Base-by-base conservation (phyloP, 2,329 filamentous ascomycete genomes). In the Endocalyx cinctus region DNA sequence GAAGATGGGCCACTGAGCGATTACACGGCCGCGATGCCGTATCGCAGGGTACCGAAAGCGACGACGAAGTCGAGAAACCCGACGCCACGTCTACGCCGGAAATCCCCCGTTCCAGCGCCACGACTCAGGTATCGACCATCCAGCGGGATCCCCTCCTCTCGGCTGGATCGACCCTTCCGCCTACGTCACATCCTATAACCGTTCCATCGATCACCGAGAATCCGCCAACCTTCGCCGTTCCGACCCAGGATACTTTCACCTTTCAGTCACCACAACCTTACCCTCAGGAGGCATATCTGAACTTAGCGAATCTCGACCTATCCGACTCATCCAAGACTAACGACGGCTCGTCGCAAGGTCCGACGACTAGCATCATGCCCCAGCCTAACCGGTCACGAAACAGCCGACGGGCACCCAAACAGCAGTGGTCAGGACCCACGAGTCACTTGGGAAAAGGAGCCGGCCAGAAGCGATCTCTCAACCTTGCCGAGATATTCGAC, bases 401-500 rank as follows among this genome's bases (percentile, higher is more conserved):
- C 17, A 43, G 41, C 28, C 49, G 42, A 23, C 42, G 47, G 27
- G 39, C 48, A 12, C 32, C 41, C 3, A 48, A 54, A 25, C 43
- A 47, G n/a, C 51, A 46, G 16, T 41, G 42, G 23, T 23, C 48
- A 29, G 18, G 35, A 14, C 29, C 51, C 6, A 41, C 55, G 17
- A 57, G 47, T 43, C 67, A 72, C 29, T 61, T 85, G 7, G 78
- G 79, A 5, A 72, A 72, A 38, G 79, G 77, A 6, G 76, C 82
- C 7, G 84, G 84, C 2, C 72, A 78, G 46, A 90, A 90, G 58
- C 73, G 84, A 26, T 76, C 83, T 48, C 72, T 86, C 46, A 82
- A 84, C 47, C 74, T 85, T 49, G 76, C 78, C 16, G 84, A 89
- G 50, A 79, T 87, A 34, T 88, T 88, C 52, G 83, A 87, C 50